Base-by-base conservation (phyloP, 331 rosid species). In the Pyrus hybrid region DNA sequence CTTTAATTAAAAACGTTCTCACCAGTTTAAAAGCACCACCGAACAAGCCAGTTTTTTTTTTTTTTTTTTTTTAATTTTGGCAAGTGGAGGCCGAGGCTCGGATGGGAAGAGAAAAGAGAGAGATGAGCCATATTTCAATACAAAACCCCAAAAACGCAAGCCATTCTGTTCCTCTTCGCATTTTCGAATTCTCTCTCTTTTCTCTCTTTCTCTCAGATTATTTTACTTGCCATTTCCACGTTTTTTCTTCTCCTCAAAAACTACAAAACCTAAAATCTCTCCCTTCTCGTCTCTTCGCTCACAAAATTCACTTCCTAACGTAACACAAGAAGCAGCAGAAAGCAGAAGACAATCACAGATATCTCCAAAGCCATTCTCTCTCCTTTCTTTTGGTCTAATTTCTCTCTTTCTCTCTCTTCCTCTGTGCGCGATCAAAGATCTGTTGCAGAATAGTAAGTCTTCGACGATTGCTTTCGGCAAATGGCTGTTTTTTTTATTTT, bases 141-240 rank as follows among this genome's bases (percentile, higher is more conserved):
- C 45, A 41, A 41, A 41, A 41, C 45, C 80, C 79, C 79, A 70
- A 72, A 75, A 1, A 51, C 76, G 51, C 63, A 80, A 67, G 79
- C 77, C 14, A 74, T 71, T 23, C 73, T 10, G 1, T 51, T 18
- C n/a, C 57, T 18, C 57, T 18, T 17, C 57, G 1, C 57, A 51
- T 51, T 7, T 51, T 51, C 57, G 57, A 51, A 51, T 51, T 51
- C 45, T 41, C 45, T 37, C 45, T 41, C 11, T 2, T 29, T 10
- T 37, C 4, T 37, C 43, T 37, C 43, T 37, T 22, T 58, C 12
- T 13, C 67, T 79, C 70, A 67, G 67, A 1, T 74, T 62, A 57
- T 21, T 21, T 21, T 73, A 20, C 57, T 51, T 7, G 10, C 57
- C 57, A 80, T 26, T 76, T 83, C 75, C 85, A 77, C 85, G 82